Evolutionary conservation across 75 land plant species (phyloP).

Genomic region (Selaginella tamariscina): DNA sequence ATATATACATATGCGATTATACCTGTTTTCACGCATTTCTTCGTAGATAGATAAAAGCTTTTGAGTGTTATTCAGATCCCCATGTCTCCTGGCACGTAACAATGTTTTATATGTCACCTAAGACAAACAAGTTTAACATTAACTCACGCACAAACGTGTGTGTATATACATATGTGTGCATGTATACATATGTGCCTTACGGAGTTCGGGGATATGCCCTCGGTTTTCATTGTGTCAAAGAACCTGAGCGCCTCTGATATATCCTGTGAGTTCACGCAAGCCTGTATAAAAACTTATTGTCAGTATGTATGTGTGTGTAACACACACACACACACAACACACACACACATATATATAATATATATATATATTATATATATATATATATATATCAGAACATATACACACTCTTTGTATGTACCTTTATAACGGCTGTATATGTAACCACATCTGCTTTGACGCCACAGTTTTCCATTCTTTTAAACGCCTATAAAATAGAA

Average conservation of each 20-base stretch:
- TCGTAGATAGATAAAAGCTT: conserved; percentile 59
- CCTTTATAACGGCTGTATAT: conserved; percentile 67
- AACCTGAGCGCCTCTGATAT: not conserved
- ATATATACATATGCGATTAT: conserved; percentile 5
- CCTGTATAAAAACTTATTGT: no score
- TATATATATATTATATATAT: no score
- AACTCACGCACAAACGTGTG: not conserved
- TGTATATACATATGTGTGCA: not conserved
- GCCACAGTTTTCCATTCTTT: conserved; percentile 38
- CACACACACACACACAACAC: no score
- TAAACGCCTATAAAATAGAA: conserved; percentile 33
- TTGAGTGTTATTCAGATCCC: conserved; percentile 56
- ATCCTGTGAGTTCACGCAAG: not conserved
- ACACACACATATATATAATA: no score
- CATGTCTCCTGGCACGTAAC: conserved; percentile 48
- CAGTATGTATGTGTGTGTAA: no score
- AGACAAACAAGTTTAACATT: no score
- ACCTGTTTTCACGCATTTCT: conserved; percentile 82
- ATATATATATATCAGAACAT: no score
- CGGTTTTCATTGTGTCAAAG: not conserved
- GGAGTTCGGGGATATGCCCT: not conserved
- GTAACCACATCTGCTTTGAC: conserved; percentile 59
- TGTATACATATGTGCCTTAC: not conserved
- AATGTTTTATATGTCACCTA: conserved; percentile 85
- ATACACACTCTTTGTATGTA: no score